Evolutionary conservation across 1,139 yeast species (phyloP).

Genomic region (Wickerhamomyces sp.): DNA sequence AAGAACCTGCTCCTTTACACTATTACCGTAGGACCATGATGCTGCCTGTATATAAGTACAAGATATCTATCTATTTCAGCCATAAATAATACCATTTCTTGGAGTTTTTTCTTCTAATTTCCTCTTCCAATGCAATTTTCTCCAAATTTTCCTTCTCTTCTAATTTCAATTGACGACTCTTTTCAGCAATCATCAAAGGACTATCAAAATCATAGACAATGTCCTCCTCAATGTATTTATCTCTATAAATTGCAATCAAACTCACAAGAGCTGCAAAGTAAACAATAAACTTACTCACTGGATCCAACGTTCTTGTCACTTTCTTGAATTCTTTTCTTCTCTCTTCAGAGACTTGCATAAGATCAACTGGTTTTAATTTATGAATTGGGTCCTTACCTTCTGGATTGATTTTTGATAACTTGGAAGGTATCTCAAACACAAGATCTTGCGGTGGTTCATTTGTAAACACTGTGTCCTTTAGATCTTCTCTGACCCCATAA

Average conservation of each 20-base stretch:
- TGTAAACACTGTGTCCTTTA: conserved; percentile 38
- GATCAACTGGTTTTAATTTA: conserved; percentile 36
- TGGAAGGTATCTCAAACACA: conserved; percentile 39
- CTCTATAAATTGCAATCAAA: conserved; percentile 27
- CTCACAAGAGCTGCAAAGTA: conserved; percentile 35
- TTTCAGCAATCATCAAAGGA: conserved; percentile 17
- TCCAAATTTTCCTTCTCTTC: conserved; percentile 9
- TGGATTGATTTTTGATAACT: conserved; percentile 26
- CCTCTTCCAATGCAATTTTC: conserved; percentile 6
- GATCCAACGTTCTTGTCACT: conserved; percentile 46
- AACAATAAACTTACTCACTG: conserved; percentile 47
- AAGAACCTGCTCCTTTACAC: no score
- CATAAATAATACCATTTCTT: conserved; percentile 44
- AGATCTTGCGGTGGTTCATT: conserved; percentile 39
- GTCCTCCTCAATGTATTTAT: conserved; percentile 26
- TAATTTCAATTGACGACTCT: conserved; percentile 11
- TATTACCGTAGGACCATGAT: no score
- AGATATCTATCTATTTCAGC: conserved; percentile 26
- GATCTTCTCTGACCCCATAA: conserved; percentile 60
- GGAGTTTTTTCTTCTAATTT: background rate
- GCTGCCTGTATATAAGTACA: no score
- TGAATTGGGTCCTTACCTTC: conserved; percentile 29
- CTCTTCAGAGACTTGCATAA: conserved; percentile 40
- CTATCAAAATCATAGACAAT: conserved; percentile 15
- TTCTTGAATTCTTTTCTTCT: conserved; percentile 45